phyloP scores from a whole-genome alignment of 768 basidiomycete genomes.

The Coprinopsis sp. region DNA sequence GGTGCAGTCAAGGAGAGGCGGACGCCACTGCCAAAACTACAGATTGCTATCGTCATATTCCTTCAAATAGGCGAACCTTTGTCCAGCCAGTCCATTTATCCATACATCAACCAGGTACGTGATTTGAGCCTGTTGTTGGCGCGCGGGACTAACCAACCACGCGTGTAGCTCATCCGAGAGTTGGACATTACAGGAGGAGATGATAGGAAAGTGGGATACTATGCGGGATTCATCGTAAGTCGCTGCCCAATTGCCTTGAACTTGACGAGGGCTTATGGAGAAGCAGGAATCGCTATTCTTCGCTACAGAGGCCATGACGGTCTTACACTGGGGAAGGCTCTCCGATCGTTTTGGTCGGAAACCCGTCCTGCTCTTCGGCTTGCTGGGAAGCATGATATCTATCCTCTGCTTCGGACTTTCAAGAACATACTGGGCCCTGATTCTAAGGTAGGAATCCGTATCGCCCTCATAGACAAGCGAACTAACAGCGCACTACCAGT shows the following conservation, averaged over 20 bases:
- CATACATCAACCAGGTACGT: slow-evolving; percentile 47
- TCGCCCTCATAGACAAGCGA: not conserved
- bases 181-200: slow-evolving; percentile 49
- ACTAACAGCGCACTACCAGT: no score
- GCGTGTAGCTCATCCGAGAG: slow-evolving; percentile 41
- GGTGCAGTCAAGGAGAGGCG: not conserved
- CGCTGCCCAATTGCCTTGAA: no score
- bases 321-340: slow-evolving; percentile 48
- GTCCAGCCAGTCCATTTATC: slow-evolving; percentile 45
- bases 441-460: slow-evolving; percentile 28
- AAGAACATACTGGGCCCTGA: slow-evolving; percentile 36
- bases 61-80: slow-evolving; percentile 44
- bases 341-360: slow-evolving; percentile 49
- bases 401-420: slow-evolving; percentile 49
- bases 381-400: slow-evolving; percentile 40
- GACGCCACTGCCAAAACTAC: slow-evolving; percentile 17
- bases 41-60: slow-evolving; percentile 38
- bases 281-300: slow-evolving; percentile 51
- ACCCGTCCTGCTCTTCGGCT: slow-evolving; percentile 42
- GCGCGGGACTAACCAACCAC: not conserved
- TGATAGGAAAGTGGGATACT: slow-evolving; percentile 49
- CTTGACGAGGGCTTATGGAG: not conserved
- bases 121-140: not conserved
- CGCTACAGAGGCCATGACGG: slow-evolving; percentile 41
- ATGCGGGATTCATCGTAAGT: slow-evolving; percentile 45